Base-by-base conservation (phyloP, 345 rosid species). In the Eucalyptus cloeziana region DNA sequence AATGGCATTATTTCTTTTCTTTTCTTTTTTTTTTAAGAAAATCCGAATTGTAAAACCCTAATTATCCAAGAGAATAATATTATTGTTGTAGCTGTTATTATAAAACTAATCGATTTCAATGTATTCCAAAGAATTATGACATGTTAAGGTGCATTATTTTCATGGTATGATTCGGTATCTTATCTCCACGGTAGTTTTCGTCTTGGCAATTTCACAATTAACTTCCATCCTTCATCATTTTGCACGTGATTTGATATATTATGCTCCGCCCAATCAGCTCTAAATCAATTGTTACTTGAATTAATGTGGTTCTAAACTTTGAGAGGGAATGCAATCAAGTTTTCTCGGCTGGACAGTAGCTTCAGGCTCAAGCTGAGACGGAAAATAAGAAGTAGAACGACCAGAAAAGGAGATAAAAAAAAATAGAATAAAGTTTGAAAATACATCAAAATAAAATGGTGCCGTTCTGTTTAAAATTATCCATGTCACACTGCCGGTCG, bases 391-490 rank as follows among this genome's bases (percentile, higher is more conserved):
- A 67, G 37, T 0, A 67, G 5, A 67, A 8, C 2, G 31, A 67
- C 22, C 11, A 8, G 11, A 67, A 67, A 62, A 62, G 71, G 71
- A 62, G 30, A 64, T 30, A 13, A 64, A 8, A 30, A 30, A 7
- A n/a, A 15, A 2, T 3, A 67, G 40, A 31, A 67, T 31, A 67
- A 67, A 67, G 3, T 67, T 33, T 0, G 2, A 67, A 15, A 31
- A 67, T 67, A 2, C 2, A 0, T 31, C 5, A 15, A n/a, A 31
- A n/a, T n/a, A 14, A 4, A 64, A n/a, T 24, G 71, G 5, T 2
- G 3, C 0, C 5, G 1, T 13, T 13, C 3, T 11, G 5, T 67
- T 67, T n/a, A 0, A 64, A n/a, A 67, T 67, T n/a, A 37, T 67
- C 22, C 40, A 30, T 0, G 3, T 62, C 19, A 30, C 69, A 27